A percentile compares a stretch with the other conserved stretches of the same genome.
Conservation (phyloP, 1,284 basidiomycete genomes). For the Hymenochaete sp. region DNA sequence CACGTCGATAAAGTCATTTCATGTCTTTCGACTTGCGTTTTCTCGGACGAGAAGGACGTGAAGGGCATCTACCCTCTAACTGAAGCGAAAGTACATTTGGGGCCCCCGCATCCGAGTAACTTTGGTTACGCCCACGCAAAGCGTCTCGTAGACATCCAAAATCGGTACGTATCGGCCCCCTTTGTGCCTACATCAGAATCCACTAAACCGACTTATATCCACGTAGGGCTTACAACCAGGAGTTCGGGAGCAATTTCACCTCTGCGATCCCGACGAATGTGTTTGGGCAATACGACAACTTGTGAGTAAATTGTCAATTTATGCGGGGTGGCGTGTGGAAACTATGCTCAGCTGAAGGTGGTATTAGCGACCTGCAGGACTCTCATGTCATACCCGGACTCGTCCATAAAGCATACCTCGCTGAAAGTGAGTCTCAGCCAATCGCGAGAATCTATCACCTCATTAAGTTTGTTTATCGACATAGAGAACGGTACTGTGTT, state of each 20-base stretch:
- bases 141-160: slow-evolving; percentile 87
- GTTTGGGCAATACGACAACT: slow-evolving; percentile 80
- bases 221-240: slow-evolving; percentile 78
- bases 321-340: background rate
- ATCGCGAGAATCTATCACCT: background rate
- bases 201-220: no score
- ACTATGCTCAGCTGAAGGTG: no score
- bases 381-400: slow-evolving; percentile 87
- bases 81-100: slow-evolving; percentile 80
- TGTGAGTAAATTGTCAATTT: slow-evolving; percentile 36
- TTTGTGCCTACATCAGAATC: background rate
- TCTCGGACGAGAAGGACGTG: slow-evolving; percentile 59
- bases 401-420: slow-evolving; percentile 82
- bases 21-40: slow-evolving; percentile 83
- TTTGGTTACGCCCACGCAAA: slow-evolving; percentile 91
- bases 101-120: slow-evolving; percentile 83
- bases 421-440: slow-evolving; percentile 55
- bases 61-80: slow-evolving; percentile 76
- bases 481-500: slow-evolving; percentile 77
- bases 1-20: slow-evolving; percentile 69
- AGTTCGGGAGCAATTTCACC: slow-evolving; percentile 85
- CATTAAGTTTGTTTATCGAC: background rate
- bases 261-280: slow-evolving; percentile 90
- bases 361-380: slow-evolving; percentile 75
- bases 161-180: slow-evolving; percentile 52